Conservation (phyloP, 345 rosid species). For the Populus euphratica region DNA sequence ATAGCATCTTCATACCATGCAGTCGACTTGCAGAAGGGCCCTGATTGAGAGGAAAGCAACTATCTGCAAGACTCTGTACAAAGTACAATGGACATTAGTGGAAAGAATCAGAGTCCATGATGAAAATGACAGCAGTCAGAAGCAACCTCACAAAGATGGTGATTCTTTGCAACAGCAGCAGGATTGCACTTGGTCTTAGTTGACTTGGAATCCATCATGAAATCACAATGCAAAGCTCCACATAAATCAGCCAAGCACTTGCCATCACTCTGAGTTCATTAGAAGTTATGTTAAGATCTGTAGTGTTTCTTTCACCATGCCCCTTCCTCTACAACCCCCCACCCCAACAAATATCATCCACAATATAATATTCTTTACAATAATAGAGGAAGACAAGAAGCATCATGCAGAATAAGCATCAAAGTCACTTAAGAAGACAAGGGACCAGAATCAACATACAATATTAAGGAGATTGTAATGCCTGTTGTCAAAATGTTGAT, state of each 20-base stretch:
- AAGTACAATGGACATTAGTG: slow-evolving; percentile 6
- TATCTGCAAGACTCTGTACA: slow-evolving; percentile 78
- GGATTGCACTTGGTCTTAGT: slow-evolving; percentile 76
- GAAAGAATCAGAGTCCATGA: slow-evolving; percentile 4
- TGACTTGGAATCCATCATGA: slow-evolving; percentile 52
- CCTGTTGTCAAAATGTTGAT: slow-evolving; percentile 74
- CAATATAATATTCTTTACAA: too few relatives aligned
- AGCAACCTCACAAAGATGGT: slow-evolving; percentile 83
- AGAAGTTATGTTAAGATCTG: slow-evolving; percentile 1
- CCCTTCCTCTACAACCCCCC: not conserved
- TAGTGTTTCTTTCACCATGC: not conserved
- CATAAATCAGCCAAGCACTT: slow-evolving; percentile 94
- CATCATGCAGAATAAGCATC: not conserved
- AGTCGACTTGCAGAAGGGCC: slow-evolving; percentile 78
- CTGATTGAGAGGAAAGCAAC: slow-evolving; percentile 75
- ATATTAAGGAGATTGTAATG: slow-evolving; percentile 74
- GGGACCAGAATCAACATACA: slow-evolving; percentile 50
- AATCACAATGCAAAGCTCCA: slow-evolving; percentile 96
- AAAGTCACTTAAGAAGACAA: slow-evolving; percentile 12
- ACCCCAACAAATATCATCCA: too few relatives aligned
- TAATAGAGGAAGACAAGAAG: not conserved
- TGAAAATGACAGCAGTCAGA: slow-evolving; percentile 2
- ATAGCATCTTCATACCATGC: slow-evolving; percentile 51
- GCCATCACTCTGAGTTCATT: slow-evolving; percentile 52
- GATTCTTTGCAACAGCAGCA: slow-evolving; percentile 78